Conservation (phyloP, 1,284 basidiomycete species). For the Coniferiporia sulphurascens region DNA sequence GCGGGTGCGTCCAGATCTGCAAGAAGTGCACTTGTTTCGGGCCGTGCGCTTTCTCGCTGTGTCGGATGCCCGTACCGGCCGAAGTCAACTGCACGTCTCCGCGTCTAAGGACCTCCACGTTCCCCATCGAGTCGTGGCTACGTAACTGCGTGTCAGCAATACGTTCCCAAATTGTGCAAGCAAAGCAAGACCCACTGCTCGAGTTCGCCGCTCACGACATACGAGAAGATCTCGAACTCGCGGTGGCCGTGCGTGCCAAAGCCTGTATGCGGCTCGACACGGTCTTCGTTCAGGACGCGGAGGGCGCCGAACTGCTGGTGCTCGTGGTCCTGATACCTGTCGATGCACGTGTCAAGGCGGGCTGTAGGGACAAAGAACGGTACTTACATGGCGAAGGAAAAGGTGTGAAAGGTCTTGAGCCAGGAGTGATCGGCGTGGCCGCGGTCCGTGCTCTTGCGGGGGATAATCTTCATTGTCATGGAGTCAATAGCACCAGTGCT, state of each 20-base stretch:
- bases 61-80: constrained; percentile 81
- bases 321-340: constrained; percentile 57
- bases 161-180: neutral
- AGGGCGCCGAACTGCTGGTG: constrained; percentile 60
- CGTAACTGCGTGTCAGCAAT: neutral
- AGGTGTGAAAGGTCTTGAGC: constrained; percentile 90
- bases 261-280: constrained; percentile 71
- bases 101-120: constrained; percentile 80
- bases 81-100: constrained; percentile 91
- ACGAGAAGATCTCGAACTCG: constrained; percentile 91
- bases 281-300: constrained; percentile 87
- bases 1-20: constrained; percentile 82
- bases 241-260: constrained; percentile 85
- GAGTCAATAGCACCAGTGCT: neutral
- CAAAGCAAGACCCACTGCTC: constrained; percentile 55
- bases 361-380: neutral
- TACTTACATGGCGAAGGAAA: constrained; percentile 72
- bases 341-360: too few relatives aligned
- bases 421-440: constrained; percentile 84
- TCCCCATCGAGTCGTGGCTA: constrained; percentile 85
- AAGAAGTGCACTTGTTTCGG: constrained; percentile 70
- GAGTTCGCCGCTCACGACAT: constrained; percentile 72
- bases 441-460: constrained; percentile 61
- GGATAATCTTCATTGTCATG: constrained; percentile 38
- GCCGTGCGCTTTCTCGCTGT: constrained; percentile 73